These are phyloP conservation scores for Cunninghamia lanceolata DNA, from an alignment of 75 land plant genomes.

Conservation along the genomic window DNA sequence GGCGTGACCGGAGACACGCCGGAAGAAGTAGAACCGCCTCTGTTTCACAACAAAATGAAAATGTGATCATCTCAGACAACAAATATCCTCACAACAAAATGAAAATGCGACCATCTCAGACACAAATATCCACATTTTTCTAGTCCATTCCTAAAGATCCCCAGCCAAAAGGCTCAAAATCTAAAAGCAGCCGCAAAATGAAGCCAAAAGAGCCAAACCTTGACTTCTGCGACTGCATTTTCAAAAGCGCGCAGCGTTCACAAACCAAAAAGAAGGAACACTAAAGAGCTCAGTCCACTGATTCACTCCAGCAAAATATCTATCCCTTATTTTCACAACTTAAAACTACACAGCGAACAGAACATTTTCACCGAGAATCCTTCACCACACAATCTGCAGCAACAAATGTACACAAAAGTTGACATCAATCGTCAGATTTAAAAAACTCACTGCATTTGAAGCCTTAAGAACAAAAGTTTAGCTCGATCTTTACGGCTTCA, in stretches of 20 bases:
- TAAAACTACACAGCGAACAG: not conserved
- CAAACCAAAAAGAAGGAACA: not conserved
- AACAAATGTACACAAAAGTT: too few relatives aligned
- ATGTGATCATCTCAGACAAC: not conserved
- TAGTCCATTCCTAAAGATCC: not conserved
- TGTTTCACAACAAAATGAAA: constrained; percentile 11
- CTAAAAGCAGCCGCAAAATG: not conserved
- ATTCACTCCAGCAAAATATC: not conserved
- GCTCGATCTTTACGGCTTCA: not conserved
- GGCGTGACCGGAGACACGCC: constrained; percentile 46
- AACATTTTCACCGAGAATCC: not conserved
- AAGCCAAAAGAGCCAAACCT: not conserved
- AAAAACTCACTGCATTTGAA: not conserved
- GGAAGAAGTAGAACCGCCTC: constrained; percentile 27
- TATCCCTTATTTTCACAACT: not conserved
- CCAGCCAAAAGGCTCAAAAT: not conserved
- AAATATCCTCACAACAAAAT: not conserved
- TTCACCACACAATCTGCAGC: not conserved
- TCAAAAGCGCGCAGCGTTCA: not conserved
- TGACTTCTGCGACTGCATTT: constrained; percentile 1
- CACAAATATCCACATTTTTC: not conserved
- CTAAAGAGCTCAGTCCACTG: not conserved
- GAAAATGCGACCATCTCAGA: not conserved
- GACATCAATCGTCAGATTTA: not conserved
- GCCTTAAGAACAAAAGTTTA: not conserved